Conservation (phyloP, 2,329 filamentous ascomycete genomes). For the Dendryphion nanum region DNA sequence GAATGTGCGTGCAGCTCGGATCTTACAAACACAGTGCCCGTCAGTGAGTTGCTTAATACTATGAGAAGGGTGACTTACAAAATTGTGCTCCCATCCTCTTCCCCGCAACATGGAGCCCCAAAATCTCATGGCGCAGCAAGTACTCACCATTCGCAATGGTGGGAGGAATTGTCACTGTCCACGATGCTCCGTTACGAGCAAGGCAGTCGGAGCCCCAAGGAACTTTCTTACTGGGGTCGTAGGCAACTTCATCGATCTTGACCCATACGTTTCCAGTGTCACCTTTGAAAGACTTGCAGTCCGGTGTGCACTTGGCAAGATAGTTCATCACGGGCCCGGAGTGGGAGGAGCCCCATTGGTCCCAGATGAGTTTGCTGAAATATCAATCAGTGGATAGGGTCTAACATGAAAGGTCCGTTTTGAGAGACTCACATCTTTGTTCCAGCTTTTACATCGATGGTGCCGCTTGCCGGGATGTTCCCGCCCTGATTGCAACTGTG, state of each 20-base stretch:
- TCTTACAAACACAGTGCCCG: not conserved
- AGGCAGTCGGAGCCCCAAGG: constrained; percentile 25
- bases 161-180: constrained; percentile 42
- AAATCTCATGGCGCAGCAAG: constrained; percentile 51
- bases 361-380: constrained; percentile 30
- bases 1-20: constrained; percentile 13
- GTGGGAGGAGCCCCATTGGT: constrained; percentile 27
- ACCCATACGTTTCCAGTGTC: constrained; percentile 36
- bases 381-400: not conserved
- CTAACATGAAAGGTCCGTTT: not conserved
- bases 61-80: not conserved
- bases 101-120: constrained; percentile 44
- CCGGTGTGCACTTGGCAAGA: constrained; percentile 24
- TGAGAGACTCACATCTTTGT: constrained; percentile 16
- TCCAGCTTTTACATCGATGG: constrained; percentile 19
- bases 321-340: constrained; percentile 31
- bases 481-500: constrained; percentile 20
- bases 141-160: constrained; percentile 46
- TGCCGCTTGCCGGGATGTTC: constrained; percentile 19
- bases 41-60: not conserved
- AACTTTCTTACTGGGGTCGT: constrained; percentile 19
- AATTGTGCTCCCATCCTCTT: constrained; percentile 29
- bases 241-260: constrained; percentile 19
- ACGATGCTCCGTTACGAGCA: constrained; percentile 45
- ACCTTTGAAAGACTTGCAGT: constrained; percentile 25